Evolutionary conservation across 805 yeast genomes (phyloP).

Genomic region (Yarrowia bubula): DNA sequence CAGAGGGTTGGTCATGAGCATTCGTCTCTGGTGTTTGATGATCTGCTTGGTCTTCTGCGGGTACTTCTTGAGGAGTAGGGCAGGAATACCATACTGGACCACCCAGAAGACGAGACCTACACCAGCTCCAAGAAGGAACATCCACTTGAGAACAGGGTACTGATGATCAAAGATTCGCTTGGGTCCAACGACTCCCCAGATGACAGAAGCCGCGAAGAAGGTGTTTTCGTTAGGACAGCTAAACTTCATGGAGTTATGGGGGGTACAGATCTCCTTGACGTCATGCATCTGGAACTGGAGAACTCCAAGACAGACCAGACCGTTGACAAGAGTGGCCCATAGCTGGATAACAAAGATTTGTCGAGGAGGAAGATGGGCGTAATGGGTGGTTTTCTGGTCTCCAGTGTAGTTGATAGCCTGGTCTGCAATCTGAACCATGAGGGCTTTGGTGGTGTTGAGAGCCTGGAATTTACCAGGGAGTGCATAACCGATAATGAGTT

Average conservation of each 20-base stretch:
- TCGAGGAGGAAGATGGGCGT: slow-evolving; percentile 57
- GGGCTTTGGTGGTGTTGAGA: slow-evolving; percentile 28
- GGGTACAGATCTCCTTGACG: neutral
- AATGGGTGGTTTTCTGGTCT: slow-evolving; percentile 61
- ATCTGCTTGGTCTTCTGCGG: neutral
- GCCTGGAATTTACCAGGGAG: neutral
- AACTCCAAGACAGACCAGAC: neutral
- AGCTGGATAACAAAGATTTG: neutral
- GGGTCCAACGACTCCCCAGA: neutral
- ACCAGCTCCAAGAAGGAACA: neutral
- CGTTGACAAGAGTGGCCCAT: neutral
- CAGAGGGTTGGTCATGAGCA: neutral
- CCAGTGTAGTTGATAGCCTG: slow-evolving; percentile 56
- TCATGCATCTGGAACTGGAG: neutral
- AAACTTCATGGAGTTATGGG: neutral
- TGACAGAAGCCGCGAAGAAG: neutral
- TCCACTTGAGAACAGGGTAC: neutral
- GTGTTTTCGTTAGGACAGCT: neutral
- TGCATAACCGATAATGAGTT: neutral
- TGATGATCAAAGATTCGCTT: neutral
- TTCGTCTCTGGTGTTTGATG: neutral
- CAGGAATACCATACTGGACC: neutral
- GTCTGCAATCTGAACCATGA: slow-evolving; percentile 29
- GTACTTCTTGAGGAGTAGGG: neutral
- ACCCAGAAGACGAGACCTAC: neutral